Evolutionary conservation across 805 yeast genomes (phyloP).

Genomic region (Nakazawaea molendinolei): DNA sequence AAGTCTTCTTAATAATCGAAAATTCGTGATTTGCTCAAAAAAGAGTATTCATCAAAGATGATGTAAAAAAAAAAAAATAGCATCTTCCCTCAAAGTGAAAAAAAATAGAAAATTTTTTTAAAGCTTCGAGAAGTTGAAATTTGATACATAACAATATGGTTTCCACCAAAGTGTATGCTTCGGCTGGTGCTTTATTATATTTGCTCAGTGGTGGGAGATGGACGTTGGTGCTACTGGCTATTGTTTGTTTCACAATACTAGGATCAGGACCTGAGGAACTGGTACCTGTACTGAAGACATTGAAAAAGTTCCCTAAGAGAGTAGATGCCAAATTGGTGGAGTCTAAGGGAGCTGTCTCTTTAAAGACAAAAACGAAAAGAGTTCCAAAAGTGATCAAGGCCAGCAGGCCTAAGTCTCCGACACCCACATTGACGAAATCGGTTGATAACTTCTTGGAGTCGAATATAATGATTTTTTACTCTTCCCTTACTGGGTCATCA

Average conservation of each 20-base stretch:
- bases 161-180: slow-evolving; percentile 1
- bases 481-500: slow-evolving; percentile 82
- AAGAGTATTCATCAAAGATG: too few relatives aligned
- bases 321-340: not conserved
- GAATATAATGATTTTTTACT: slow-evolving; percentile 64
- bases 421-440: slow-evolving; percentile 27
- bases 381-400: slow-evolving; percentile 37
- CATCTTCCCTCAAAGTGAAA: too few relatives aligned
- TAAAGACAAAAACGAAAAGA: slow-evolving; percentile 22
- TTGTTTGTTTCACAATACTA: slow-evolving; percentile 10
- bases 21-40: too few relatives aligned
- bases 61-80: too few relatives aligned
- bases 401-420: slow-evolving; percentile 18
- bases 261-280: not conserved
- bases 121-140: too few relatives aligned
- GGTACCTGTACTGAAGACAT: not conserved
- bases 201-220: slow-evolving; percentile 36
- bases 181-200: slow-evolving; percentile 18
- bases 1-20: too few relatives aligned
- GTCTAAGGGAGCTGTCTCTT: slow-evolving; percentile 3
- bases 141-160: slow-evolving; percentile 2
- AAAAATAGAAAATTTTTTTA: too few relatives aligned
- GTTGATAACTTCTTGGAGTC: slow-evolving; percentile 42
- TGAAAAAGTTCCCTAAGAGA: slow-evolving; percentile 4
- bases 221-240: slow-evolving; percentile 25